Conservation (phyloP, 139 green algal species). For the Haematococcus lacustris region DNA sequence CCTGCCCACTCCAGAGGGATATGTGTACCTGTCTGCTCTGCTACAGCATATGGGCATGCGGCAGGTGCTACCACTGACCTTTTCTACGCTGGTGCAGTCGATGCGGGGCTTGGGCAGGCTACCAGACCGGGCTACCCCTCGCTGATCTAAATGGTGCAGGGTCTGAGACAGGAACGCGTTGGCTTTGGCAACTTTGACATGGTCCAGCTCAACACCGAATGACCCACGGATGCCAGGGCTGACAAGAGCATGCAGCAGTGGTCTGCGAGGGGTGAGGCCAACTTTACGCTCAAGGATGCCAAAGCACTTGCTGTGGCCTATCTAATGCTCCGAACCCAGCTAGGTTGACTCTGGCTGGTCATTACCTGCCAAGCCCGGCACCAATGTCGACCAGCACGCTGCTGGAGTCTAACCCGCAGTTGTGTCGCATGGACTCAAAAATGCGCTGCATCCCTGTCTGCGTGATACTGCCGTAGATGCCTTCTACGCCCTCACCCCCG, state of each 20-base stretch:
- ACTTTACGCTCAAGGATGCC: no score
- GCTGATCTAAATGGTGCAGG: background rate
- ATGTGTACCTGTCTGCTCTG: no score
- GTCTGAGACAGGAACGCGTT: background rate
- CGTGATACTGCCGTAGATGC: slow-evolving; percentile 85
- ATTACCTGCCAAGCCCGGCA: slow-evolving; percentile 73
- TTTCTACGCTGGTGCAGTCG: background rate
- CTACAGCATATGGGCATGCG: no score
- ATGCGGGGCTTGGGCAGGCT: background rate
- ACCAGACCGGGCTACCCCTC: no score
- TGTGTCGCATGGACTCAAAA: slow-evolving; percentile 49
- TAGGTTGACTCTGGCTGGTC: no score
- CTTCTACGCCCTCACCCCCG: slow-evolving; percentile 85
- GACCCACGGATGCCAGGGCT: slow-evolving; percentile 5
- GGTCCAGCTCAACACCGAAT: slow-evolving; percentile 20
- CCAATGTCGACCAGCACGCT: slow-evolving; percentile 80
- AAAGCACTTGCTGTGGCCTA: no score
- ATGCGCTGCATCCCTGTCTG: slow-evolving; percentile 66
- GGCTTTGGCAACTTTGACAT: slow-evolving; percentile 14
- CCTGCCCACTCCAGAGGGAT: no score
- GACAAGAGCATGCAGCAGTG: slow-evolving; percentile 13
- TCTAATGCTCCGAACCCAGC: no score
- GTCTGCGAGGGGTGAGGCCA: no score
- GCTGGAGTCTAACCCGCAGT: slow-evolving; percentile 47
- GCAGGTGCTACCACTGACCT: background rate